Evolutionary conservation across 228 moss, liverwort and hornwort species (phyloP).

Genomic region (Sphagnum fallax): DNA sequence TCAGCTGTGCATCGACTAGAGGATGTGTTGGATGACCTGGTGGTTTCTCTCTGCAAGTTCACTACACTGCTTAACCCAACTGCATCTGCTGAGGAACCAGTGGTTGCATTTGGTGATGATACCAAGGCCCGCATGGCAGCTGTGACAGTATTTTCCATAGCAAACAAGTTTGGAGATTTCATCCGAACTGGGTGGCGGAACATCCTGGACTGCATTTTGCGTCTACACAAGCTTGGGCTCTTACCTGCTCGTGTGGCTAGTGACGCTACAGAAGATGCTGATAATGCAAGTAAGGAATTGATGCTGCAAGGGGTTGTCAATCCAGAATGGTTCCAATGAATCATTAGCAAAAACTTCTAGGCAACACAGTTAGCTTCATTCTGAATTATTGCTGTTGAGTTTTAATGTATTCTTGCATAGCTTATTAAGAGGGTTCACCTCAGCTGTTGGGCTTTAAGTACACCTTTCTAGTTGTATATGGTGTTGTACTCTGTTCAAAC

Average conservation of each 20-base stretch:
- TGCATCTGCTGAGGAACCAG: constrained; percentile 91
- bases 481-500: too few species aligned
- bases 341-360: too few species aligned
- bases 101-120: constrained; percentile 95
- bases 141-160: constrained; percentile 93
- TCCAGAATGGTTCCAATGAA: too few species aligned
- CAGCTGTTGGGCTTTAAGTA: too few species aligned
- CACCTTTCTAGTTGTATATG: too few species aligned
- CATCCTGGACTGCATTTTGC: constrained; percentile 94
- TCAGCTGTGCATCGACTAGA: constrained; percentile 93
- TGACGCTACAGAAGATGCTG: constrained; percentile 81
- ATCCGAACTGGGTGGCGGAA: constrained; percentile 98
- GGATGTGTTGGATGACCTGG: constrained; percentile 98
- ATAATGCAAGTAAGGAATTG: constrained; percentile 34
- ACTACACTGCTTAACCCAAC: constrained; percentile 94
- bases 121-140: constrained; percentile 99
- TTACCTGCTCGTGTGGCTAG: constrained; percentile 83
- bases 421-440: too few species aligned
- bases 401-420: too few species aligned
- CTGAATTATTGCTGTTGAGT: too few species aligned
- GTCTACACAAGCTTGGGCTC: constrained; percentile 93
- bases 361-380: too few species aligned
- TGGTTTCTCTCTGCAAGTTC: constrained; percentile 98
- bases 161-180: constrained; percentile 98
- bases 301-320: neutral